Base-by-base conservation (phyloP, 1,139 yeast species). In the Williopsis jadinii region DNA sequence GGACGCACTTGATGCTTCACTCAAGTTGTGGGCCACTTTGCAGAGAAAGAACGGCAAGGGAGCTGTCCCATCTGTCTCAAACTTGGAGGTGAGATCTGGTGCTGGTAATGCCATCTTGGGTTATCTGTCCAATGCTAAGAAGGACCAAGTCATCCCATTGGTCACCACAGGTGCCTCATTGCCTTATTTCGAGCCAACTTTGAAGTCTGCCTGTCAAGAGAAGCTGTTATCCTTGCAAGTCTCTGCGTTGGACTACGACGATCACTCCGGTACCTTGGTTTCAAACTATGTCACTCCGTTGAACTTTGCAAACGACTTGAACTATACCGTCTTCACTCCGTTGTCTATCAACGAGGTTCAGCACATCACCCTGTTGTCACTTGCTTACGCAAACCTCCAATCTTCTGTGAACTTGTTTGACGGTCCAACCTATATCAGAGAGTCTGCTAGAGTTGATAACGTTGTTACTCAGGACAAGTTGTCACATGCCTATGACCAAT, bases 71-170 rank as follows among this genome's bases (percentile, higher is more conserved):
- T 69, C 68, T 43, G 64, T 76, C 54, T 71, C 73, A 60, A 68
- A 71, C 55, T 72, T 87, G 46, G 88, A 88, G 59, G 76, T 86
- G 37, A 77, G 96, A 60, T 70, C 84, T 2, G 97, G 97, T 52
- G 95, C 96, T 29, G 85, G 92, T 36, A 74, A 79, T 51, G 76
- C 86, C 34, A 70, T 92, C 40, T 68, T 85, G 43, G 97, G 97
- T 26, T 88, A 80, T 64, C 65, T 80, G 51, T 70, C 70, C 34
- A 59, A 73, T 27, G 43, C 50, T 28, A 41, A 49, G 13, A 41
- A 65, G 2, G 33, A 40, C 43, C 35, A 30, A 5, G 33, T 37
- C 29, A 40, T 71, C 63, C 60, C 75, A 13, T 80, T 84, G 30
- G 61, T 90, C 36, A 73, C 83, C 24, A 81, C 92, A 34, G 73